Evolutionary conservation across 1,139 yeast genomes (phyloP).

Genomic region (Pichiaceae sp.): DNA sequence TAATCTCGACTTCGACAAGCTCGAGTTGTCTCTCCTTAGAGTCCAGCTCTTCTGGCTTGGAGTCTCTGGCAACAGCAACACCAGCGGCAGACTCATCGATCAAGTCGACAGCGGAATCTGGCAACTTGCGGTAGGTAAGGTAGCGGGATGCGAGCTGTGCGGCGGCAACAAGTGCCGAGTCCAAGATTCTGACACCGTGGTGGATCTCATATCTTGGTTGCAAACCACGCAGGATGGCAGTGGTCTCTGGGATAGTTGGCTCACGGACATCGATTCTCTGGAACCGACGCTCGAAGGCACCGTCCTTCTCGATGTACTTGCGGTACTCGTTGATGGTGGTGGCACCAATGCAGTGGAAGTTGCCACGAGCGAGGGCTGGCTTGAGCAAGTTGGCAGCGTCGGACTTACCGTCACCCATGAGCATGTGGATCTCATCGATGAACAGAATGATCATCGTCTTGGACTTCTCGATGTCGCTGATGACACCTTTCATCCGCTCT

Average conservation of each 20-base stretch:
- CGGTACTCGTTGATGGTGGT: constrained; percentile 94
- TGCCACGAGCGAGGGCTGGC: constrained; percentile 96
- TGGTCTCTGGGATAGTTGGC: constrained; percentile 86
- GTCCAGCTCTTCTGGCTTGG: constrained; percentile 95
- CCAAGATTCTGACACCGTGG: constrained; percentile 95
- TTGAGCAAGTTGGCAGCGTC: constrained; percentile 96
- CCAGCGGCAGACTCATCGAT: constrained; percentile 97
- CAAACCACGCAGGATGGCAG: constrained; percentile 91
- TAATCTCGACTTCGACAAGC: constrained; percentile 87
- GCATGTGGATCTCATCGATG: constrained; percentile 90
- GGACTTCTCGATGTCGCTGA: constrained; percentile 86
- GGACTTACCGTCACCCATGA: constrained; percentile 93
- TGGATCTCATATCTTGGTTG: constrained; percentile 96
- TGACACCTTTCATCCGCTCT: constrained; percentile 93
- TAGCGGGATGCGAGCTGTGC: constrained; percentile 94
- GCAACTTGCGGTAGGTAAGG: constrained; percentile 89
- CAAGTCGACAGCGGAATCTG: constrained; percentile 95
- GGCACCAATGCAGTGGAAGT: constrained; percentile 96
- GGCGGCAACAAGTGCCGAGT: constrained; percentile 89
- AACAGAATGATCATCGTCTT: constrained; percentile 80
- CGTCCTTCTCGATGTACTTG: constrained; percentile 88
- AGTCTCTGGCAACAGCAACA: constrained; percentile 96
- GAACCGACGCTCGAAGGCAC: constrained; percentile 97
- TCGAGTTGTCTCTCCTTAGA: constrained; percentile 87
- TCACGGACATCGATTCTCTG: constrained; percentile 95